Evolutionary conservation across 2,329 filamentous ascomycete genomes (phyloP), one percentile per base, ranked within the genome.

Genomic region (Raffaelea ambrosiae): DNA sequence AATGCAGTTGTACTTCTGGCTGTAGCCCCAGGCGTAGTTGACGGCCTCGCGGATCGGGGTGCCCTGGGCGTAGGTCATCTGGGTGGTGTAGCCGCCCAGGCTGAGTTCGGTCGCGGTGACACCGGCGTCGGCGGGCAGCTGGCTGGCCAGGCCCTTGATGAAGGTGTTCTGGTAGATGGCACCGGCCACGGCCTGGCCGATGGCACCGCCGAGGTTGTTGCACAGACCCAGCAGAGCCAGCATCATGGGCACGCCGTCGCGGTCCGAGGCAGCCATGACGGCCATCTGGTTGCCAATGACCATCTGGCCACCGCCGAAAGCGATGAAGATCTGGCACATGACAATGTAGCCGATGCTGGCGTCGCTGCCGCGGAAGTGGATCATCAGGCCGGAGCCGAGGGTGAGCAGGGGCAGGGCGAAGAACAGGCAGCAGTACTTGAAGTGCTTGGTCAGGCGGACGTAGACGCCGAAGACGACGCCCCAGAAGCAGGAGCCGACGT

Each of bases 141-240:
- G 72, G 40, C 62, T 51, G 40, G 59, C 58, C 9, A 83, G 67
- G 31, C 71, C 73, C 19, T 59, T 58, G 8, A 74, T 73, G 54
- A 84, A 74, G 9, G 73, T 66, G 53, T 72, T 69, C 1, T 71
- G 75, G 77, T 79, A 84, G 55, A 84, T 75, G 11, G 78, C 77
- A 2, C 72, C 73, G 3, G 79, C 73, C 43, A 84, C 70, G 23
- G 79, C 73, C 2, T 66, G 65, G n/a, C 79, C 79, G 26, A 82
- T 72, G 3, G 76, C 75, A 40, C 76, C 76, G 46, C 79, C 81
- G 47, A 83, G 70, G 49, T 71, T 73, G 53, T 74, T 71, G 46
- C 76, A 75, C 19, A 83, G 72, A 20, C 74, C 67, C 53, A 79
- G 70, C 55, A 84, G 64, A 4, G 79, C 77, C 3, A 81, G 70